These are phyloP conservation scores for Achaetomium macrosporum DNA, from an alignment of 2,329 filamentous ascomycete species.

Conservation along the genomic window DNA sequence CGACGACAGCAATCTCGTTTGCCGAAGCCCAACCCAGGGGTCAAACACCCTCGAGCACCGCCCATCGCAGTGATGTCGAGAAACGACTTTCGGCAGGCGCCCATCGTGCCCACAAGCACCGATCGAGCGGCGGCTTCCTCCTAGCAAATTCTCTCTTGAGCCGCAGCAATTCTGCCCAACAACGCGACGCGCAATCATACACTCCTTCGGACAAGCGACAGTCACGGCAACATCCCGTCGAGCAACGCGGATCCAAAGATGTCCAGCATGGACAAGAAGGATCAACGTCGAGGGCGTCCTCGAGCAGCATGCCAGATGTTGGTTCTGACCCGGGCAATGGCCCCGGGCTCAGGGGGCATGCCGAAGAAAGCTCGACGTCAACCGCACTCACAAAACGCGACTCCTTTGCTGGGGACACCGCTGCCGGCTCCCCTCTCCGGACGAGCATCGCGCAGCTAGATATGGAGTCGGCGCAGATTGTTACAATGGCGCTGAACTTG, in stretches of 20 bases:
- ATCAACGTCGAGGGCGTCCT: conserved; percentile 4
- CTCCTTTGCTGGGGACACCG: conserved; percentile 19
- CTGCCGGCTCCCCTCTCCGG: conserved; percentile 16
- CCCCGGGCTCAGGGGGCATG: background rate
- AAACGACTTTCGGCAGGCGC: conserved; percentile 18
- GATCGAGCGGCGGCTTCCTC: conserved; percentile 47
- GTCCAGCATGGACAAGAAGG: conserved; percentile 9
- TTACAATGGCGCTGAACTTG: conserved; percentile 83
- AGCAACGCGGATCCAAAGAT: conserved; percentile 9
- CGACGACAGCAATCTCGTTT: conserved; percentile 1
- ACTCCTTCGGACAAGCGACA: conserved; percentile 17
- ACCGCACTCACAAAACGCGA: conserved; percentile 14
- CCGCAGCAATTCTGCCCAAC: conserved; percentile 28
- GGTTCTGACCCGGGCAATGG: background rate
- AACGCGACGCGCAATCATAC: conserved; percentile 22
- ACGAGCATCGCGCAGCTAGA: conserved; percentile 41
- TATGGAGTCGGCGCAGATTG: conserved; percentile 80
- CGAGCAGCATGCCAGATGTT: conserved; percentile 1
- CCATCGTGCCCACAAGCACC: conserved; percentile 36
- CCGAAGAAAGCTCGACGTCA: conserved; percentile 9
- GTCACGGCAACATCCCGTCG: background rate
- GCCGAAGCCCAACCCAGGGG: conserved; percentile 6
- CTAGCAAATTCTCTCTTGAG: conserved; percentile 39
- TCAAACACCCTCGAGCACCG: conserved; percentile 9
- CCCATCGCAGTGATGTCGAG: conserved; percentile 14